Evolutionary conservation across 257 asterid genomes (phyloP), one percentile per base, ranked within the genome.

Genomic region (Catharanthus roseus): DNA sequence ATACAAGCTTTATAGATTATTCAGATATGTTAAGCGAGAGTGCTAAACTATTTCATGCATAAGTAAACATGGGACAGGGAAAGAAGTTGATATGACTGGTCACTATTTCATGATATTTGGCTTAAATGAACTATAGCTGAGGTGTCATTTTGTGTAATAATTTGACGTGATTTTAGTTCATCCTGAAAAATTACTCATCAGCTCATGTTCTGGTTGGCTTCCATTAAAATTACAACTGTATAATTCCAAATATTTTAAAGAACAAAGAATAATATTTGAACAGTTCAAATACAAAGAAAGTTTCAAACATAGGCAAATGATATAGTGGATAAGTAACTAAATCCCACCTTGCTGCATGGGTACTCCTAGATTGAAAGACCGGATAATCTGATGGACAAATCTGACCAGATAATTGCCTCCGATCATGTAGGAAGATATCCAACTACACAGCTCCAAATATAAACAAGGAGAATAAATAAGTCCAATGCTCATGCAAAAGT

Each of bases 321-420:
- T 10, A 34, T 6, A 54, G 69, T 24, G 50, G 23, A 49, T 16
- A 50, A 62, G 65, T 18, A 67, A 29, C 24, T 67, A 16, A 39
- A 77, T 63, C 41, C 53, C 42, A 90, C 90, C 90, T 85, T 55
- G 77, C 62, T n/a, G 72, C 53, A 74, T 42, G 77, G 72, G 65
- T 74, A 75, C 53, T 66, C 68, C 26, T 57, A 72, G 67, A 44
- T 23, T 54, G 80, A 74, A 47, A 82, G 44, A 12, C 65, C 19
- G 76, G 39, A 78, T 63, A 62, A 28, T 60, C 76, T 55, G 44
- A 62, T 69, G 85, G 83, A 80, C 68, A 64, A n/a, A 82, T 60
- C 81, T 85, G 92, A 66, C 97, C 96, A 80, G 95, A 88, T 77
- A 92, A 74, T 55, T 83, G 80, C 72, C 82, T 90, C 72, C 93